Conservation (phyloP, 805 yeast genomes). For the Teunomyces panamensis region DNA sequence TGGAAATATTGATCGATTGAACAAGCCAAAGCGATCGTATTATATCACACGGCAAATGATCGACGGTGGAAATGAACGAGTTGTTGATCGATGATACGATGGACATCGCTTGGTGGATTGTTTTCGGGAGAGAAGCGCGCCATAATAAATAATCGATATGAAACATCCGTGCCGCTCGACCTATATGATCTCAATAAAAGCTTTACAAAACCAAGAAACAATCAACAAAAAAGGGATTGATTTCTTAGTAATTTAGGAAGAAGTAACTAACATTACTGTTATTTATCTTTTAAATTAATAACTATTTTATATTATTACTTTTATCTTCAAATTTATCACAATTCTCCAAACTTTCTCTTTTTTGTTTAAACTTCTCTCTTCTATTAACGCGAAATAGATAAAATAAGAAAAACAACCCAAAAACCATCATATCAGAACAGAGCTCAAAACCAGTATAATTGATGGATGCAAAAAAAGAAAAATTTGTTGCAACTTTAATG, state of each 20-base stretch:
- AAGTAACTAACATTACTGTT: no score
- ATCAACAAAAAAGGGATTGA: no score
- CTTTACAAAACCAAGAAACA: no score
- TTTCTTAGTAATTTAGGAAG: no score
- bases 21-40: slow-evolving; percentile 43
- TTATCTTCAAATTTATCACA: not conserved
- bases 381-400: no score
- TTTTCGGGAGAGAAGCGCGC: not conserved
- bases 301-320: not conserved
- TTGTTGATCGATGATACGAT: slow-evolving; percentile 25
- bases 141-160: not conserved
- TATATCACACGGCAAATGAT: slow-evolving; percentile 43
- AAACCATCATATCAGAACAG: not conserved
- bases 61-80: slow-evolving; percentile 40
- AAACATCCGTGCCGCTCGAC: not conserved
- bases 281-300: no score
- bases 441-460: not conserved
- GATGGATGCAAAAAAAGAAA: not conserved
- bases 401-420: not conserved
- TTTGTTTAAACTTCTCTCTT: no score
- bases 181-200: not conserved
- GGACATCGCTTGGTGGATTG: not conserved
- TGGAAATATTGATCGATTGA: slow-evolving; percentile 33
- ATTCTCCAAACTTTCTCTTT: not conserved
- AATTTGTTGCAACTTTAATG: not conserved